A percentile compares a stretch with the other conserved stretches of the same genome.
Evolutionary conservation across 2,329 filamentous ascomycete species (phyloP).

Genomic region (Talaromyces rugulosus): DNA sequence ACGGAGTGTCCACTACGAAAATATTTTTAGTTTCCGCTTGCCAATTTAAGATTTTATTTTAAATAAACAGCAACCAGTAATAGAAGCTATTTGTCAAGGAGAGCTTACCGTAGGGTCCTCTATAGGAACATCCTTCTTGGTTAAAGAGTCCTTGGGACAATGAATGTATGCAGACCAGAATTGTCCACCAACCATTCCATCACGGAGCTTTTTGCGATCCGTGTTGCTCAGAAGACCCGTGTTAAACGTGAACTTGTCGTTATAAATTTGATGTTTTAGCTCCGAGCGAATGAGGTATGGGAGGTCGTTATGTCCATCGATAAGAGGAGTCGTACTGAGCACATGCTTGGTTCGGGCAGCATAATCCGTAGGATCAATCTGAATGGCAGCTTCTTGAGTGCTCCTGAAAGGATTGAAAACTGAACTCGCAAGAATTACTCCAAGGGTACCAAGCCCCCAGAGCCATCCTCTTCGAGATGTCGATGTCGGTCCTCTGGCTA

Average conservation of each 20-base stretch:
- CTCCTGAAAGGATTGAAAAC: background rate
- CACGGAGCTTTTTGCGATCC: constrained; percentile 20
- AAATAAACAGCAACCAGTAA: too few relatives aligned
- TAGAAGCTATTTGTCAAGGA: too few relatives aligned
- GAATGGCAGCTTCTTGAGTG: background rate
- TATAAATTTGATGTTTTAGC: constrained; percentile 21
- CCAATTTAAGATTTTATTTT: too few relatives aligned
- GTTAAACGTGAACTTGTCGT: constrained; percentile 15
- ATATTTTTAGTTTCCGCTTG: background rate
- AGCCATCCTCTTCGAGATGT: constrained; percentile 6
- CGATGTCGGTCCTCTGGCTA: background rate
- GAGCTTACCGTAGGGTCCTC: constrained; percentile 16
- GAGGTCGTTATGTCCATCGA: constrained; percentile 28
- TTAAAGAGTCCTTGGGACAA: constrained; percentile 14
- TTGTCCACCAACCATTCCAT: constrained; percentile 25
- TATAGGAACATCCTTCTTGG: constrained; percentile 8
- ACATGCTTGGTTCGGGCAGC: constrained; percentile 13
- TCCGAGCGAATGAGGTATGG: constrained; percentile 21
- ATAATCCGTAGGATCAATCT: constrained; percentile 10
- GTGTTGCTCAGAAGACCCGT: constrained; percentile 20
- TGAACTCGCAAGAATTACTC: background rate
- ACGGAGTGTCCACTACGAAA: constrained; percentile 13
- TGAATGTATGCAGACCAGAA: constrained; percentile 28
- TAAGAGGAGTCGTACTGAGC: constrained; percentile 20
- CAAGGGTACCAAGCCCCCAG: constrained; percentile 4